phyloP scores from a whole-genome alignment of 495 filamentous ascomycete genomes.

The Chaetomium fimeti region DNA sequence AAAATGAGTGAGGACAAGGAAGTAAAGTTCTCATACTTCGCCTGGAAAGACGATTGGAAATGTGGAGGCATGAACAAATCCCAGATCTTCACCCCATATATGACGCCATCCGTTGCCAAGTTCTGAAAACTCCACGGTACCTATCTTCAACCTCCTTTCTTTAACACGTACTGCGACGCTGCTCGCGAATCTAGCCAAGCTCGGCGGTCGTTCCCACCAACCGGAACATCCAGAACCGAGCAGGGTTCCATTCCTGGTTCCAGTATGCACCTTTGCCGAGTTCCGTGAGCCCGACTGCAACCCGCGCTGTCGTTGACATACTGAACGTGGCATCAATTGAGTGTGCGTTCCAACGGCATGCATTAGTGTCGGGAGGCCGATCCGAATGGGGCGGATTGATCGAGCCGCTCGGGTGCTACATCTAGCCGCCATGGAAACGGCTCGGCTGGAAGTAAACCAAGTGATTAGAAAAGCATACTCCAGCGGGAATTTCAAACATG shows the following conservation, averaged over 20 bases:
- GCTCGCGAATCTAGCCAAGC: background rate
- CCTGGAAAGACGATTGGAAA: background rate
- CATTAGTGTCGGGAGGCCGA: background rate
- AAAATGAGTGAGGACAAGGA: background rate
- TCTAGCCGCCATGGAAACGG: background rate
- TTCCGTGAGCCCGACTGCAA: background rate
- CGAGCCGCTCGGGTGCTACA: constrained; percentile 5
- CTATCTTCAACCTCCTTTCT: too few species aligned
- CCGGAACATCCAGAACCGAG: background rate
- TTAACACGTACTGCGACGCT: background rate
- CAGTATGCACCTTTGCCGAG: background rate
- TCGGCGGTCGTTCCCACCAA: background rate
- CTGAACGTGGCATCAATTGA: background rate
- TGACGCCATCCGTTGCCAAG: constrained; percentile 13
- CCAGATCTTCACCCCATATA: background rate
- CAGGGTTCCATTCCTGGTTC: background rate
- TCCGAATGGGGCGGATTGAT: background rate
- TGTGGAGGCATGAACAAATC: background rate
- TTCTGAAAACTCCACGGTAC: background rate
- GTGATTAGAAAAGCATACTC: background rate
- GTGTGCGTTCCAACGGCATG: background rate
- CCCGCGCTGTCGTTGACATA: background rate
- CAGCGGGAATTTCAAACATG: too few species aligned
- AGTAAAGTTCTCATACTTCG: background rate
- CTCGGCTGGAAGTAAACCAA: background rate